A percentile compares a stretch with the other conserved stretches of the same genome.
phyloP scores from a whole-genome alignment of 148 eudicot species.

The Vaccinium myrtillus region DNA sequence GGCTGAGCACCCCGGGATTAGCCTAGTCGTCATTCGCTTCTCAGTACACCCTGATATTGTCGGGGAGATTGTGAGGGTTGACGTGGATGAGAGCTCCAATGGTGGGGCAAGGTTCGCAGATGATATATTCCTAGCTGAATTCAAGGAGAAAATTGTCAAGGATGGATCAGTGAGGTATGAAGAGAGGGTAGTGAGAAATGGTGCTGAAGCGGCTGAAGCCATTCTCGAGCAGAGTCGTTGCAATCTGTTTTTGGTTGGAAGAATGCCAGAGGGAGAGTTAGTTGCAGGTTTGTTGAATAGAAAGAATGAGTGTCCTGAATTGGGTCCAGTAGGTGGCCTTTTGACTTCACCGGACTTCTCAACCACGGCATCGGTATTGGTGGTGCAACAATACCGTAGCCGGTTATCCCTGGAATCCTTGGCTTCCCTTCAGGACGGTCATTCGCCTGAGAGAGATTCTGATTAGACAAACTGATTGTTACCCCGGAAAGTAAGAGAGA shows the following conservation, averaged over 20 bases:
- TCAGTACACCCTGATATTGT: slow-evolving; percentile 25
- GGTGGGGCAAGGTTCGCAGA: slow-evolving; percentile 25
- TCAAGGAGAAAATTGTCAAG: slow-evolving; percentile 24
- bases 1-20: slow-evolving; percentile 83
- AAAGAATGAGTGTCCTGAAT: slow-evolving; percentile 57
- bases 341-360: slow-evolving; percentile 42
- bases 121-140: slow-evolving; percentile 30
- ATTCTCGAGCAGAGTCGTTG: slow-evolving; percentile 37
- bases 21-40: slow-evolving; percentile 42
- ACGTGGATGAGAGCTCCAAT: slow-evolving; percentile 13
- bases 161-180: slow-evolving; percentile 45
- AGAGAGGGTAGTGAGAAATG: slow-evolving; percentile 41
- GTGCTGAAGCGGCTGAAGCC: slow-evolving; percentile 24
- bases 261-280: slow-evolving; percentile 51
- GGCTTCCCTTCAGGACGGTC: slow-evolving; percentile 8
- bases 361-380: slow-evolving; percentile 58
- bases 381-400: slow-evolving; percentile 53
- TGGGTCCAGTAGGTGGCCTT: slow-evolving; percentile 33
- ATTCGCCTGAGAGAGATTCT: slow-evolving; percentile 8
- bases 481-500: not conserved
- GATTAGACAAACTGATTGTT: slow-evolving; percentile 1
- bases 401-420: slow-evolving; percentile 15
- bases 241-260: slow-evolving; percentile 59
- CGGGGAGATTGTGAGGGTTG: slow-evolving; percentile 31
- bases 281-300: slow-evolving; percentile 26